phyloP scores from a whole-genome alignment of 2,329 filamentous ascomycete genomes.

The Sporothrix pallida region DNA sequence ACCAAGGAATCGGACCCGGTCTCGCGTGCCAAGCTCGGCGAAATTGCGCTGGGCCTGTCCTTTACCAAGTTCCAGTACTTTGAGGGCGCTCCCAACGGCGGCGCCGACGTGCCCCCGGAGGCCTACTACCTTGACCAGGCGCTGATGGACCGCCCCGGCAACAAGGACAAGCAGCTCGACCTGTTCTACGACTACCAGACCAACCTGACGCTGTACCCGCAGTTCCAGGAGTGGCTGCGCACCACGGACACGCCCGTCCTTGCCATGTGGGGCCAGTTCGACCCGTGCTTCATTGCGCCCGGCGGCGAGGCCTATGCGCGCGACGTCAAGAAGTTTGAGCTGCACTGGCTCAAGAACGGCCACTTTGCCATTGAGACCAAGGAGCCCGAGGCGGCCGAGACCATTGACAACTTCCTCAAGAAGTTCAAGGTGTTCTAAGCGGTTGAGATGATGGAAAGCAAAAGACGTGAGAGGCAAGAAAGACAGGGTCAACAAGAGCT shows the following conservation, averaged over 20 bases:
- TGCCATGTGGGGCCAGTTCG: constrained; percentile 64
- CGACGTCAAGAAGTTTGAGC: constrained; percentile 55
- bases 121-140: constrained; percentile 58
- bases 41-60: constrained; percentile 46
- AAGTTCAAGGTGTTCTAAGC: constrained; percentile 39
- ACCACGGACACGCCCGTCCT: constrained; percentile 56
- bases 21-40: constrained; percentile 46
- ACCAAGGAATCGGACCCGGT: constrained; percentile 38
- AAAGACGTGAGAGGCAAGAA: neutral
- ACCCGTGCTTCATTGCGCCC: constrained; percentile 55
- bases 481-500: neutral
- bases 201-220: constrained; percentile 60
- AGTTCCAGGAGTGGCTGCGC: constrained; percentile 62
- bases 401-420: constrained; percentile 43
- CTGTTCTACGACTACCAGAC: constrained; percentile 63
- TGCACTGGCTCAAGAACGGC: constrained; percentile 59
- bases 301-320: constrained; percentile 61
- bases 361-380: constrained; percentile 59
- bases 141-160: constrained; percentile 54
- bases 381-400: constrained; percentile 42
- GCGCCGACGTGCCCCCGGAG: constrained; percentile 50
- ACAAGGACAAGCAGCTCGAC: constrained; percentile 60
- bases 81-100: constrained; percentile 47
- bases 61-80: constrained; percentile 54
- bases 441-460: neutral